Evolutionary conservation across 2,329 filamentous ascomycete species (phyloP).

Genomic region (Aspergillus tanneri): DNA sequence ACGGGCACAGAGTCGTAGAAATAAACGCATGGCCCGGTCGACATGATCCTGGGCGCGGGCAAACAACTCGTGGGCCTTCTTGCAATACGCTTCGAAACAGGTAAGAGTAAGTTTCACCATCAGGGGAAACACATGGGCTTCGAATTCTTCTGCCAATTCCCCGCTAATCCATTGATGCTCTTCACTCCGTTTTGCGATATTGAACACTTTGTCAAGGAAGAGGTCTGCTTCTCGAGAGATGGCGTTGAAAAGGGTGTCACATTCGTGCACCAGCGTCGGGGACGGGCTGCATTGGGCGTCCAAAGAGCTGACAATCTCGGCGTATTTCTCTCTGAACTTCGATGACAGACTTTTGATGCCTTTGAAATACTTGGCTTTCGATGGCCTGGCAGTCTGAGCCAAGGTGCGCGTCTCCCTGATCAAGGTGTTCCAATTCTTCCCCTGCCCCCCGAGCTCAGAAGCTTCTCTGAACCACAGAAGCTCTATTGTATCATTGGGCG

Average conservation of each 20-base stretch:
- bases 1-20: constrained; percentile 15
- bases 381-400: background rate
- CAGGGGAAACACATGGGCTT: constrained; percentile 18
- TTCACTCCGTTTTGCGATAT: background rate
- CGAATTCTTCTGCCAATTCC: constrained; percentile 22
- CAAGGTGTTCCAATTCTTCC: constrained; percentile 23
- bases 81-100: constrained; percentile 22
- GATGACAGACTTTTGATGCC: constrained; percentile 7
- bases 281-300: background rate
- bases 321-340: constrained; percentile 6
- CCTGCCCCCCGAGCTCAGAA: constrained; percentile 19
- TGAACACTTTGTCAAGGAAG: constrained; percentile 18
- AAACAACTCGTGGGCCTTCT: constrained; percentile 13
- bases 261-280: constrained; percentile 1
- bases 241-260: background rate
- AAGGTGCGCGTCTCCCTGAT: constrained; percentile 5
- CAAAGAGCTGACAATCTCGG: background rate
- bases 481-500: background rate
- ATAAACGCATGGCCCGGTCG: constrained; percentile 17
- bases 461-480: constrained; percentile 20
- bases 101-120: constrained; percentile 19
- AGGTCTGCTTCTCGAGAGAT: constrained; percentile 8
- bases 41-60: constrained; percentile 19
- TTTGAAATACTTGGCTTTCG: background rate
- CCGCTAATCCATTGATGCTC: background rate